A percentile compares a stretch with the other conserved stretches of the same genome.
Evolutionary conservation across 768 basidiomycete species (phyloP).

Genomic region (Cystobasidium ongulense): DNA sequence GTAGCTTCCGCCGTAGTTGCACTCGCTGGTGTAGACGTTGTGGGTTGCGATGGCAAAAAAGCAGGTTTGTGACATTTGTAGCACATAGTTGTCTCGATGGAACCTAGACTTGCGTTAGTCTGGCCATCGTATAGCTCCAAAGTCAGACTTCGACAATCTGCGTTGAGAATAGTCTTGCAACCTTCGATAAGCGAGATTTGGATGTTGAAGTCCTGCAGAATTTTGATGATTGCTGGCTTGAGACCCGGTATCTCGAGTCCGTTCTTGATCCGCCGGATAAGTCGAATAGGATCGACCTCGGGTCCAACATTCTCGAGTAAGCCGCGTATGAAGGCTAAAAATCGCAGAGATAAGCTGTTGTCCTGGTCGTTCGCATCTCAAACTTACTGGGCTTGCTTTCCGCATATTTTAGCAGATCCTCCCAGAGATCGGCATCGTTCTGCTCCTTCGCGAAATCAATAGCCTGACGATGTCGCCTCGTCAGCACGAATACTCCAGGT

Average conservation of each 20-base stretch:
- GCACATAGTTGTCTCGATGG: conserved; percentile 43
- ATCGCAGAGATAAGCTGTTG: not conserved
- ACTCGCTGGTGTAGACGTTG: not conserved
- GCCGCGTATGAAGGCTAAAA: conserved; percentile 79
- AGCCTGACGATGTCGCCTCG: conserved; percentile 52
- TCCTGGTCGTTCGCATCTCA: not conserved
- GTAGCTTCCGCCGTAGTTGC: conserved; percentile 33
- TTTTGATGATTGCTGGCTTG: conserved; percentile 90
- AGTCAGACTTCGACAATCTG: conserved; percentile 69
- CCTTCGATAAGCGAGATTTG: conserved; percentile 85
- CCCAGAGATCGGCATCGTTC: conserved; percentile 94
- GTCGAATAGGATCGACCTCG: conserved; percentile 86
- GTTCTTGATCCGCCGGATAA: conserved; percentile 90
- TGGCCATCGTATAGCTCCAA: conserved; percentile 64
- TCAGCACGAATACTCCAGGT: not conserved
- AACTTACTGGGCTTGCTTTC: conserved; percentile 76
- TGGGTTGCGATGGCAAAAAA: conserved; percentile 30
- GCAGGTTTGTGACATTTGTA: conserved; percentile 33
- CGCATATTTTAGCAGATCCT: conserved; percentile 85
- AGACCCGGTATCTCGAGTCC: conserved; percentile 93
- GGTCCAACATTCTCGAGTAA: conserved; percentile 91
- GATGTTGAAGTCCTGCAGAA: conserved; percentile 88
- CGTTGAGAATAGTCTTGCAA: conserved; percentile 74
- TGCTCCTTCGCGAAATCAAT: conserved; percentile 98
- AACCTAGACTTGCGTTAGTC: conserved; percentile 67